Evolutionary conservation across 768 basidiomycete species (phyloP).

Genomic region (Rhizopogon vinicolor): DNA sequence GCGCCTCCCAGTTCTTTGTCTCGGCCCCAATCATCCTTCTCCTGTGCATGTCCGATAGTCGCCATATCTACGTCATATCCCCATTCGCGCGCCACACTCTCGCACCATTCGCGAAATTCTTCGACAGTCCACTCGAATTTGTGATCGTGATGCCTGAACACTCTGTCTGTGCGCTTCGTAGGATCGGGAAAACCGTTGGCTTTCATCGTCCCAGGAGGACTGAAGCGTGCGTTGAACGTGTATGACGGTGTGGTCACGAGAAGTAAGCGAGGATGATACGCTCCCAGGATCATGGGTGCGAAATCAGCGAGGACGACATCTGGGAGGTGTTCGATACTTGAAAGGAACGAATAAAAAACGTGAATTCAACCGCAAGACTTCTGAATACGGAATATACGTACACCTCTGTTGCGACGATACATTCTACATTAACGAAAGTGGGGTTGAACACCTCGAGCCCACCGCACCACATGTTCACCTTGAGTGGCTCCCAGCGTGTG

Average conservation of each 20-base stretch:
- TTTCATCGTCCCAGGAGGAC: slow-evolving; percentile 42
- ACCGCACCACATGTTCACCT: slow-evolving; percentile 70
- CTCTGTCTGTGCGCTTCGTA: slow-evolving; percentile 63
- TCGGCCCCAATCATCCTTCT: slow-evolving; percentile 69
- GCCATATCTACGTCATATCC: slow-evolving; percentile 63
- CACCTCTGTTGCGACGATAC: slow-evolving; percentile 81
- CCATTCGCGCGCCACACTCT: slow-evolving; percentile 53
- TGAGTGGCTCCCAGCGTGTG: slow-evolving; percentile 65
- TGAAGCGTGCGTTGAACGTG: slow-evolving; percentile 76
- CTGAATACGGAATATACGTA: slow-evolving; percentile 31
- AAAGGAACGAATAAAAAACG: not conserved
- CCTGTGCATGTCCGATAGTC: slow-evolving; percentile 54
- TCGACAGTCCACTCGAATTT: slow-evolving; percentile 85
- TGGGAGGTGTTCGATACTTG: slow-evolving; percentile 77
- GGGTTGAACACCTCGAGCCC: slow-evolving; percentile 65
- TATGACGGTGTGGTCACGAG: slow-evolving; percentile 86
- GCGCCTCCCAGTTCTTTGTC: slow-evolving; percentile 63
- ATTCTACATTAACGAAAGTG: slow-evolving; percentile 59
- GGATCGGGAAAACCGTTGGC: slow-evolving; percentile 64
- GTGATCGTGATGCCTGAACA: slow-evolving; percentile 82
- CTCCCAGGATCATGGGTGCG: slow-evolving; percentile 67
- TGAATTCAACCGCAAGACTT: not conserved
- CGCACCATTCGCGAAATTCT: slow-evolving; percentile 70
- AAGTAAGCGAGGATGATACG: slow-evolving; percentile 69
- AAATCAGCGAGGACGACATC: slow-evolving; percentile 55